These are phyloP conservation scores for Neonectria punicea DNA, from an alignment of 2,329 filamentous ascomycete genomes.

Conservation along the genomic window DNA sequence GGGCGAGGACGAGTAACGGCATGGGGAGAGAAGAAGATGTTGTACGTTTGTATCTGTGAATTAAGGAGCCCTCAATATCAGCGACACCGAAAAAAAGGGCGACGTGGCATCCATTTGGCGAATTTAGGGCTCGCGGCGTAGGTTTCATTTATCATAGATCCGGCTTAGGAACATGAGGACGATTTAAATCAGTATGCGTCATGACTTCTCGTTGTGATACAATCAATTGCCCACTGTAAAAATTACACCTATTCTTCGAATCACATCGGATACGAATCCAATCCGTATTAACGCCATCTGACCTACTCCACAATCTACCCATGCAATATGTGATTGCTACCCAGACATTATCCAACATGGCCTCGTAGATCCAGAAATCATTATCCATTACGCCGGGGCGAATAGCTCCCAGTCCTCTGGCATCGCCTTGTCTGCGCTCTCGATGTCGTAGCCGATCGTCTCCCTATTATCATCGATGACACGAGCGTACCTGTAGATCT, in stretches of 20 bases:
- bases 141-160: slow-evolving; percentile 38
- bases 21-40: slow-evolving; percentile 39
- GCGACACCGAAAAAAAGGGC: slow-evolving; percentile 17
- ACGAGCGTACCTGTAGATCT: slow-evolving; percentile 63
- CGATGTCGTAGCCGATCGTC: slow-evolving; percentile 63
- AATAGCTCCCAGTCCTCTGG: slow-evolving; percentile 10
- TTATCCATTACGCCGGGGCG: slow-evolving; percentile 1
- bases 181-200: slow-evolving; percentile 1
- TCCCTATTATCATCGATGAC: slow-evolving; percentile 73
- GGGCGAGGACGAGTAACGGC: slow-evolving; percentile 26
- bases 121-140: slow-evolving; percentile 32
- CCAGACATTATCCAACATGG: not conserved
- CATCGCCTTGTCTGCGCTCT: slow-evolving; percentile 39
- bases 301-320: not conserved
- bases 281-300: not conserved
- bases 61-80: slow-evolving; percentile 9
- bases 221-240: not conserved
- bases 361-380: slow-evolving; percentile 1
- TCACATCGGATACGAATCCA: not conserved
- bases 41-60: slow-evolving; percentile 20
- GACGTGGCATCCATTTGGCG: slow-evolving; percentile 24
- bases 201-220: not conserved
- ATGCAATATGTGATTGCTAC: not conserved
- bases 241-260: not conserved
- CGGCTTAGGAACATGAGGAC: slow-evolving; percentile 7